Evolutionary conservation across 805 yeast species (phyloP).

Genomic region (Saccharomycopsis lassenensis): DNA sequence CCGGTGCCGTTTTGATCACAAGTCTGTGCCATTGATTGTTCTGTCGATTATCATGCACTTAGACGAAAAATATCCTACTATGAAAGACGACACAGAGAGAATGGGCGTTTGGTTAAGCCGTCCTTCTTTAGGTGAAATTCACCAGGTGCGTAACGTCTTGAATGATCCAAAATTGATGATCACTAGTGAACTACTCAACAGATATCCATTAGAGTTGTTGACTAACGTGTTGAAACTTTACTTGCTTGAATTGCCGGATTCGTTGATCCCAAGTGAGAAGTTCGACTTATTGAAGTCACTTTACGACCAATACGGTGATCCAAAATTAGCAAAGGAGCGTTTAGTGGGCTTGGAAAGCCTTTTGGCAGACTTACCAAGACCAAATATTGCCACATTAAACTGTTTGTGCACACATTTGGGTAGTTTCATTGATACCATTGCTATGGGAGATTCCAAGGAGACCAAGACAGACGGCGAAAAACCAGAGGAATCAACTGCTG

Average conservation of each 20-base stretch:
- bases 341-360: conserved; percentile 56
- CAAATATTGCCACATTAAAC: conserved; percentile 69
- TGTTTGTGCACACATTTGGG: conserved; percentile 69
- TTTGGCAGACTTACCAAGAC: conserved; percentile 53
- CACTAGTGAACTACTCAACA: conserved; percentile 25
- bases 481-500: conserved; percentile 1
- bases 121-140: conserved; percentile 49
- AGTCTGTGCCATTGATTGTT: conserved; percentile 58
- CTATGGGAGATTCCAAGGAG: conserved; percentile 32
- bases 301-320: conserved; percentile 40
- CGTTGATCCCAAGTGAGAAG: conserved; percentile 51
- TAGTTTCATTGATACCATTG: conserved; percentile 45
- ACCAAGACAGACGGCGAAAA: conserved; percentile 19
- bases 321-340: conserved; percentile 27
- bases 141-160: conserved; percentile 45
- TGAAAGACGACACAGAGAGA: conserved; percentile 59
- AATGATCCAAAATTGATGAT: conserved; percentile 26
- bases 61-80: conserved; percentile 60
- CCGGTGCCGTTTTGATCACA: conserved; percentile 59
- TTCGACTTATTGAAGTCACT: conserved; percentile 62
- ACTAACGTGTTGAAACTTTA: conserved; percentile 64
- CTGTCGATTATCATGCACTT: conserved; percentile 53
- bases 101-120: conserved; percentile 59
- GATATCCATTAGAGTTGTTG: conserved; percentile 42
- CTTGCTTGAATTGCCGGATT: conserved; percentile 69